Base-by-base conservation (phyloP, 108 stramenopile species). In the Conticribra guillardii region DNA sequence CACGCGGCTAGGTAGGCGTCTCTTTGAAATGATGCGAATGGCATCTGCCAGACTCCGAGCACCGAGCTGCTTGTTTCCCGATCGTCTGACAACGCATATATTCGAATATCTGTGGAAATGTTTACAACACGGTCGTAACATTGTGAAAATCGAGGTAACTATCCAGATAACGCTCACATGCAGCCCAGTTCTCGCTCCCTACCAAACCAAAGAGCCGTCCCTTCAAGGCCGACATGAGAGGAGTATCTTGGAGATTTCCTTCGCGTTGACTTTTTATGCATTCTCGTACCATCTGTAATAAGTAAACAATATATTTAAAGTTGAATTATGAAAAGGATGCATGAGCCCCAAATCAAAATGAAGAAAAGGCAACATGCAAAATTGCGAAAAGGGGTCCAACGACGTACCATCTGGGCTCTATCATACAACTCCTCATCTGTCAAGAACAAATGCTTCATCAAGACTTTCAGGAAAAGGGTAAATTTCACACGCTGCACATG, bases 181-280 rank as follows among this genome's bases (percentile, higher is more conserved):
- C 37, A 5, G 5, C 37, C 37, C 37, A 41, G 11, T 41, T 41
- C 37, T 41, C 11, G 11, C 37, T 41, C 17, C 71, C 71, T 0
- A 64, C 62, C 45, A 73, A 50, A 16, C 71, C 71, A 49, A 32
- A 73, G 33, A 73, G 54, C n/a, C 71, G 51, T 16, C 71, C 71
- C 48, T 56, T 63, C 31, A 73, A 11, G 1, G 62, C 71, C 8
- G 71, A 73, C 37, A 64, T 73, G 7, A 73, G 33, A 54, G 71
- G 71, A 23, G 62, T 63, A 5, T 50, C 71, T 73, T 64, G 52
- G 22, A 73, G 54, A 22, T 57, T 48, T 5, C 71, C 71, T 50
- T 54, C 61, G 3, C 71, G 61, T 46, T 73, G 71, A 50, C 41
- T 63, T 26, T 64, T 41, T 46, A 63, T 63, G 41, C 71, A 73